phyloP scores from a whole-genome alignment of 768 basidiomycete species.

The Lactifluus pinguis region DNA sequence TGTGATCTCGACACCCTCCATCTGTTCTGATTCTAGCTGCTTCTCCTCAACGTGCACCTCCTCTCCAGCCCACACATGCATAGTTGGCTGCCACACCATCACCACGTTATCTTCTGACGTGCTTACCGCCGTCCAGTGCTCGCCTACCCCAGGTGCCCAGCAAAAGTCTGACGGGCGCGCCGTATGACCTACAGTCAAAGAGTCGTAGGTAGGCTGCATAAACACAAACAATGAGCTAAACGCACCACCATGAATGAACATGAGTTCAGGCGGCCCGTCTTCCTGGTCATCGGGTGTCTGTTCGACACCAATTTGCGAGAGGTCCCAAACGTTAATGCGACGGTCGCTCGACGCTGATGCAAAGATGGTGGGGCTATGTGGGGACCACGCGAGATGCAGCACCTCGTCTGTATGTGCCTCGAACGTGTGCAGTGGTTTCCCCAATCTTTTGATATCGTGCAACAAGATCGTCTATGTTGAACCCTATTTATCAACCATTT shows the following conservation, averaged over 20 bases:
- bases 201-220: neutral
- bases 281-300: slow-evolving; percentile 98
- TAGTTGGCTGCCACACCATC: slow-evolving; percentile 96
- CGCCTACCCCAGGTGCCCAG: slow-evolving; percentile 80
- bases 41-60: slow-evolving; percentile 76
- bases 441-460: slow-evolving; percentile 75
- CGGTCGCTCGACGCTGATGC: slow-evolving; percentile 93
- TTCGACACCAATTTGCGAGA: slow-evolving; percentile 84
- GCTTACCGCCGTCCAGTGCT: slow-evolving; percentile 79
- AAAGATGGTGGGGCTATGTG: slow-evolving; percentile 84
- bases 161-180: slow-evolving; percentile 88
- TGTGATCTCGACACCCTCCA: slow-evolving; percentile 61
- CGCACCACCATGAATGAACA: slow-evolving; percentile 91
- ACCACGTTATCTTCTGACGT: slow-evolving; percentile 96
- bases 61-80: slow-evolving; percentile 89
- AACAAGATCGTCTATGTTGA: slow-evolving; percentile 65
- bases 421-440: slow-evolving; percentile 78
- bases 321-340: slow-evolving; percentile 91
- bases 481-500: neutral
- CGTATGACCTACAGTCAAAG: slow-evolving; percentile 58
- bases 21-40: slow-evolving; percentile 73
- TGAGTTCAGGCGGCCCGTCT: slow-evolving; percentile 92
- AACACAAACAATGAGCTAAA: neutral
- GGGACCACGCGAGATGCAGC: slow-evolving; percentile 91
- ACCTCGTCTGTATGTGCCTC: slow-evolving; percentile 94